Base-by-base conservation (phyloP, 768 basidiomycete genomes). In the Amylocystis lapponica region DNA sequence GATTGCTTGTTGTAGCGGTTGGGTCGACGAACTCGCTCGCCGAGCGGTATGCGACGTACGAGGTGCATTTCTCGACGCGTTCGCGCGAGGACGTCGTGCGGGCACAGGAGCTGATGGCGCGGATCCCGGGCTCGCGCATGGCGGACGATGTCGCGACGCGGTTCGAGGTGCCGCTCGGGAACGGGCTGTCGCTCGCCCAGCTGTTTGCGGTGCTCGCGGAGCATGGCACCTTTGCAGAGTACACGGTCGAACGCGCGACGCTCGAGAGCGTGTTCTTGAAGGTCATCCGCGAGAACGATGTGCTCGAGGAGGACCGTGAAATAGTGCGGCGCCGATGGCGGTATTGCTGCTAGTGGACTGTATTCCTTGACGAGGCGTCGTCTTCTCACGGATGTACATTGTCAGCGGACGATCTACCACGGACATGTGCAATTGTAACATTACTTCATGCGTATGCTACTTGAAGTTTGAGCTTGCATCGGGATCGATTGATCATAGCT, bases 61-160 rank as follows among this genome's bases (percentile, higher is more conserved):
- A 87, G 53, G 78, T 87, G 16, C 86, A 88, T 58, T 81, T 89
- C 56, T 73, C 76, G 2, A 81, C 79, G 48, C 76, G 75, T 1
- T 79, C 76, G 0, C 70, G 80, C 8, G 79, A 81, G 42, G 83
- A 84, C 30, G 64, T 77, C 13, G 52, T 60, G 5, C 70, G 68
- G 46, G 81, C 83, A 5, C 79, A 79, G 34, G 60, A 68, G 3
- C 63, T 85, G 30, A 83, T 86, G 81, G 53, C 75, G 5, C 68
- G 61, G 3, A 76, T 78, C 49, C 82, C 83, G 2, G 79, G 79
- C 7, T 72, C 81, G 13, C 70, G 75, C 3, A 74, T 78, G 66
- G 79, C 78, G 4, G 81, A 86, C 49, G 84, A 86, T 52, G 81
- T 86, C 13, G 83, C 81, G 2, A 84, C 83, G 2, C 76, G 83